These are phyloP conservation scores for Albugo candida DNA, from an alignment of 352 stramenopile genomes.

Conservation along the genomic window DNA sequence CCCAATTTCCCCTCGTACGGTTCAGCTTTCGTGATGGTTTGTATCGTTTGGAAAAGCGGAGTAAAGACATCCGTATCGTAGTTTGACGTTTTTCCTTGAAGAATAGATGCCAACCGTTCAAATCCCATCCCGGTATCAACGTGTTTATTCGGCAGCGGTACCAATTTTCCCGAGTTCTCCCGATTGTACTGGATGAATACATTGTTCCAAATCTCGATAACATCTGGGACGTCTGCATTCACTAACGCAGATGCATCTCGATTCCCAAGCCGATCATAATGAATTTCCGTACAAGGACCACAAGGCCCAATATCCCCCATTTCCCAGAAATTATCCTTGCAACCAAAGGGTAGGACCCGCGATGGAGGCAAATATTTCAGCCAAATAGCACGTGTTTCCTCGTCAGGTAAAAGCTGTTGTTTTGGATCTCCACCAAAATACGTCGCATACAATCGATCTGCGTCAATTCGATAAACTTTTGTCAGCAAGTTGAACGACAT, in stretches of 20 bases:
- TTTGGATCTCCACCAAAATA: slow-evolving; percentile 95
- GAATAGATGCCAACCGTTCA: slow-evolving; percentile 84
- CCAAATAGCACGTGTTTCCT: slow-evolving; percentile 86
- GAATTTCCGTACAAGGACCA: slow-evolving; percentile 98
- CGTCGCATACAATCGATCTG: slow-evolving; percentile 90
- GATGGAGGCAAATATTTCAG: slow-evolving; percentile 73
- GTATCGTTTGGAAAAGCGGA: slow-evolving; percentile 89
- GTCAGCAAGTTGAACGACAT: slow-evolving; percentile 95
- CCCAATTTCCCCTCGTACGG: slow-evolving; percentile 74
- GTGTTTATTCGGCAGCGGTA: slow-evolving; percentile 87
- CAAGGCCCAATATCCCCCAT: slow-evolving; percentile 98
- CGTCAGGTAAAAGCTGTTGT: slow-evolving; percentile 61
- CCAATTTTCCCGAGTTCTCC: slow-evolving; percentile 76
- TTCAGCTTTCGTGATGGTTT: slow-evolving; percentile 52
- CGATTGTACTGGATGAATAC: slow-evolving; percentile 99
- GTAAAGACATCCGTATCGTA: slow-evolving; percentile 99
- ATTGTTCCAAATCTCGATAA: slow-evolving; percentile 99
- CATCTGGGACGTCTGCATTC: slow-evolving; percentile 94
- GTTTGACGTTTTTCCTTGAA: slow-evolving; percentile 90
- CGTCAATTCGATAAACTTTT: slow-evolving; percentile 87
- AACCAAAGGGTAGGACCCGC: slow-evolving; percentile 85
- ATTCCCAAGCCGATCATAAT: slow-evolving; percentile 96
- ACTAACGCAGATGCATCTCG: slow-evolving; percentile 86
- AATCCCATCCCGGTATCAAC: slow-evolving; percentile 99
- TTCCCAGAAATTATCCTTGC: slow-evolving; percentile 99